These are phyloP conservation scores for Fusarium luffae DNA, from an alignment of 2,329 filamentous ascomycete species.

Conservation along the genomic window DNA sequence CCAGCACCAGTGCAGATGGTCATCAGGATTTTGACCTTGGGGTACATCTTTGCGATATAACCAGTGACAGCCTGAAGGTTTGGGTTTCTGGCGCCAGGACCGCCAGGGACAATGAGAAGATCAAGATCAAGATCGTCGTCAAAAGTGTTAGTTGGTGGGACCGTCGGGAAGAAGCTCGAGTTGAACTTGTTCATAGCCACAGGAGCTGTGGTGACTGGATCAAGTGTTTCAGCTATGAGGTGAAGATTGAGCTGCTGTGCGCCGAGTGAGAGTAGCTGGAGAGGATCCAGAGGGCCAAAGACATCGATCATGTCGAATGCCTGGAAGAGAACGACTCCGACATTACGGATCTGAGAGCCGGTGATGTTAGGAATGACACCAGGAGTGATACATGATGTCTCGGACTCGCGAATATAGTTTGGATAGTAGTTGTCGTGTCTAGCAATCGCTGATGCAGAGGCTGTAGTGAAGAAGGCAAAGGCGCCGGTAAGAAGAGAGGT, in stretches of 20 bases:
- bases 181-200: constrained; percentile 48
- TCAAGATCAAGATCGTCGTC: constrained; percentile 60
- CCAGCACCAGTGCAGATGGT: constrained; percentile 75
- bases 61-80: constrained; percentile 52
- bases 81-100: constrained; percentile 58
- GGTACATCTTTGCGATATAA: constrained; percentile 56
- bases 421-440: not conserved
- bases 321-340: constrained; percentile 58
- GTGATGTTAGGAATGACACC: constrained; percentile 37
- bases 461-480: constrained; percentile 13
- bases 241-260: constrained; percentile 53
- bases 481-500: constrained; percentile 15
- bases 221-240: constrained; percentile 55
- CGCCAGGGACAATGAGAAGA: constrained; percentile 75
- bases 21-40: constrained; percentile 64
- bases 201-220: constrained; percentile 54
- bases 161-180: constrained; percentile 51
- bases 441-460: constrained; percentile 14
- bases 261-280: constrained; percentile 54
- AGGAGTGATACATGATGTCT: constrained; percentile 37
- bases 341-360: constrained; percentile 46
- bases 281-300: constrained; percentile 58
- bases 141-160: constrained; percentile 64
- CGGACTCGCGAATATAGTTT: not conserved
- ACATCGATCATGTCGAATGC: constrained; percentile 59